phyloP scores from a whole-genome alignment of 176 grass and related monocot species.

The Luzula sylvatica region DNA sequence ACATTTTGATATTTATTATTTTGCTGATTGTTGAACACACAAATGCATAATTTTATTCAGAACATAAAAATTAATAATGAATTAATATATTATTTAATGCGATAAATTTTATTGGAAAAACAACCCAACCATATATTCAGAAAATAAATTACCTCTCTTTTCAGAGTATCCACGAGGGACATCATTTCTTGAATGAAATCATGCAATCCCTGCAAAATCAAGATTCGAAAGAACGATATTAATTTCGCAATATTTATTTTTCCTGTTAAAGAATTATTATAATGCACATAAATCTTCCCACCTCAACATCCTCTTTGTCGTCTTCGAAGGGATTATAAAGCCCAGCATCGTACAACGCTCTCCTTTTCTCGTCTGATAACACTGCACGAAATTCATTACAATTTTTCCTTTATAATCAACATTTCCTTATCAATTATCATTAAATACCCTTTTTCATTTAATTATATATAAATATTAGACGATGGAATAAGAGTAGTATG shows the following conservation, averaged over 20 bases:
- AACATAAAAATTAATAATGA: no score
- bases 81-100: no score
- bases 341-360: slow-evolving; percentile 53
- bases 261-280: no score
- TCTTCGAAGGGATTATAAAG: slow-evolving; percentile 54
- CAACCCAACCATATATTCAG: background rate
- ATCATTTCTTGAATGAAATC: slow-evolving; percentile 88
- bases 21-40: no score
- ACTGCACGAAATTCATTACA: slow-evolving; percentile 37
- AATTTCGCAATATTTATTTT: no score
- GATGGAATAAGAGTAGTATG: no score
- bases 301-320: slow-evolving; percentile 52
- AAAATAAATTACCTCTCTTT: slow-evolving; percentile 40
- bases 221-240: background rate
- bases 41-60: background rate
- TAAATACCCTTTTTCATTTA: no score
- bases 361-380: slow-evolving; percentile 62
- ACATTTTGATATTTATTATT: no score
- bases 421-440: no score
- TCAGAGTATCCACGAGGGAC: slow-evolving; percentile 63
- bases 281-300: slow-evolving; percentile 13
- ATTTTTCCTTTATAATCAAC: no score
- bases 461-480: no score
- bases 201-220: slow-evolving; percentile 45
- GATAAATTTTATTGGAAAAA: no score